Conservation (phyloP, 345 rosid species). For the Eucalyptus regnans region DNA sequence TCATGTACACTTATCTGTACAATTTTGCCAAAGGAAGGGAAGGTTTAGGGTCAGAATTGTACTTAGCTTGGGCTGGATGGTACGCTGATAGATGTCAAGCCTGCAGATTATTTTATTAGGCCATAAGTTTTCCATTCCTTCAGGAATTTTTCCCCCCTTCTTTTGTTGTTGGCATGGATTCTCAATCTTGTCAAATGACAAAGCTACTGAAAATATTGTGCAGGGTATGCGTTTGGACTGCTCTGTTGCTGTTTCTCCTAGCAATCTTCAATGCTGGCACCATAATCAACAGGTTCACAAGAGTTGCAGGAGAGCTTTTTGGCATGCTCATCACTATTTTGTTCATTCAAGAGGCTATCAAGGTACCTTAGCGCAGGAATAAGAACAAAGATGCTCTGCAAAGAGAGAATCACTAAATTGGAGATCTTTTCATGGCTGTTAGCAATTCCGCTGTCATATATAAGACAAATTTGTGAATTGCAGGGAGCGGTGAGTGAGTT, state of each 20-base stretch:
- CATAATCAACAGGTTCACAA: conserved; percentile 66
- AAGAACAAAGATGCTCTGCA: not conserved
- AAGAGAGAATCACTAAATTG: not conserved
- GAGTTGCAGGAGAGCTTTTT: conserved; percentile 77
- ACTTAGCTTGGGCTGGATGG: conserved; percentile 92
- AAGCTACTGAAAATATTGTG: not conserved
- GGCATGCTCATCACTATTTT: conserved; percentile 76
- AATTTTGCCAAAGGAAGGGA: conserved; percentile 55
- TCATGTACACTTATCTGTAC: conserved; percentile 70
- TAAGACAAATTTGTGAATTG: not conserved
- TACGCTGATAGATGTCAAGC: not conserved
- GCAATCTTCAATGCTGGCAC: conserved; percentile 51
- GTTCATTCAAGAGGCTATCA: conserved; percentile 78
- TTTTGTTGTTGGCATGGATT: not conserved
- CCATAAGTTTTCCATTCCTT: not conserved
- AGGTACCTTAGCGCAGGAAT: conserved; percentile 16
- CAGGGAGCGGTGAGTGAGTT: conserved; percentile 68
- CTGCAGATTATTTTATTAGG: not conserved
- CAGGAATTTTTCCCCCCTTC: not conserved
- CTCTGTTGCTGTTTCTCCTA: conserved; percentile 53
- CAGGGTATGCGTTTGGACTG: conserved; percentile 95
- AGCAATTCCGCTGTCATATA: not conserved
- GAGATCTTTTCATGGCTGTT: not conserved
- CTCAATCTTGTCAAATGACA: not conserved
- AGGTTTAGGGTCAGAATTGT: conserved; percentile 49